Evolutionary conservation across 2,329 filamentous ascomycete genomes (phyloP), one percentile per base, ranked within the genome.

Genomic region (Aspergillus pseudoterreus): DNA sequence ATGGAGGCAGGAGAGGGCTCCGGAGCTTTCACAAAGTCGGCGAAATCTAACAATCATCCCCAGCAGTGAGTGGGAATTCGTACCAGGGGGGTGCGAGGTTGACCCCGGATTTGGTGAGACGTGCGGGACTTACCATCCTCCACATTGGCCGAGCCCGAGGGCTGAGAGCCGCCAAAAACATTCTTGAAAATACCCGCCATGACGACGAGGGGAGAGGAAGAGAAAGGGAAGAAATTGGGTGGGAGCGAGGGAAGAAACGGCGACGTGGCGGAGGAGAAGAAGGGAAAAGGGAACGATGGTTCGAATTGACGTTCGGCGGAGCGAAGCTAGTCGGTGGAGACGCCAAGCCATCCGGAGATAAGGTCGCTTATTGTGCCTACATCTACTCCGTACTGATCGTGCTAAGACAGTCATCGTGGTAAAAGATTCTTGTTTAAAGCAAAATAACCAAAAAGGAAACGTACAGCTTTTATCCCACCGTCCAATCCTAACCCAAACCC

Each of bases 1-100:
- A 78, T 68, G 52, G 77, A 76, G 21, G 72, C 73, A 43, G 79
- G 77, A 15, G 74, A 76, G 51, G 89, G 85, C 17, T 87, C 84
- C 58, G 90, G 83, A 62, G 85, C 87, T 58, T 84, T 86, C 54
- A 90, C 90, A 67, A 95, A 97, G 78, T 96, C 92, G 75, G 90
- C 91, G 71, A 96, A 96, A 76, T 95, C 92, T 96, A 69, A 42
- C 10, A 38, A 11, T 17, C 12, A 15, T 38, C 35, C 35, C 35
- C 15, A 30, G 6, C 27, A 30, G 27, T 30, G 8, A 30, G 27
- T 30, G 27, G 10, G 8, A 30, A 30, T 30, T 30, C 27, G 27
- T 11, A 30, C 27, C 27, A 30, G 27, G 27, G 27, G 27, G 27
- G 27, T 30, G 27, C 10, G 22, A 22, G 22, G 27, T 55, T 30